Evolutionary conservation across 1,139 yeast species (phyloP).

Genomic region (Yamadazyma siamensis): DNA sequence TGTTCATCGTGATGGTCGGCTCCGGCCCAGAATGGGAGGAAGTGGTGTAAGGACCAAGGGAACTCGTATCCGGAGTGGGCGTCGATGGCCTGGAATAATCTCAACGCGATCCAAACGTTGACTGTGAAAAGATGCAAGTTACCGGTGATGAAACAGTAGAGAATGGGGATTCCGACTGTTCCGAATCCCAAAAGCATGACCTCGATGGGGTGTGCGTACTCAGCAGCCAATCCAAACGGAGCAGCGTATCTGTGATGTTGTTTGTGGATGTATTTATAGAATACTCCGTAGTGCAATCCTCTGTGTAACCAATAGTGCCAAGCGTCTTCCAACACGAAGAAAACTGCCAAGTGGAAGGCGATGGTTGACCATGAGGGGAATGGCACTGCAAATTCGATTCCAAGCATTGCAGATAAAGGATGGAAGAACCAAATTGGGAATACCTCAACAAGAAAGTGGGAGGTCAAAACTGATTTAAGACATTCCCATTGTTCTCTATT

Average conservation of each 20-base stretch:
- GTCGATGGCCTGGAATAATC: slow-evolving; percentile 89
- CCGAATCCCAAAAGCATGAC: slow-evolving; percentile 45
- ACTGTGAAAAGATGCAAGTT: slow-evolving; percentile 44
- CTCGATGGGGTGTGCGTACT: slow-evolving; percentile 48
- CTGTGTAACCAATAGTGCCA: slow-evolving; percentile 51
- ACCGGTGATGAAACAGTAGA: slow-evolving; percentile 35
- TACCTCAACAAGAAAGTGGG: slow-evolving; percentile 45
- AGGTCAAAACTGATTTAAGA: slow-evolving; percentile 40
- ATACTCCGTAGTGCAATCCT: slow-evolving; percentile 44
- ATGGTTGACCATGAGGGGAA: slow-evolving; percentile 34
- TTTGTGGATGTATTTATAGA: slow-evolving; percentile 46
- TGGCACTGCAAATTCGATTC: slow-evolving; percentile 37
- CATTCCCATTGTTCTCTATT: slow-evolving; percentile 72
- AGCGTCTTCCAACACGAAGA: slow-evolving; percentile 43
- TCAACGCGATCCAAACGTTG: slow-evolving; percentile 39
- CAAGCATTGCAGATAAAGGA: slow-evolving; percentile 39
- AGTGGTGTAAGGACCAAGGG: slow-evolving; percentile 91
- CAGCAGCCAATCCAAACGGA: slow-evolving; percentile 49
- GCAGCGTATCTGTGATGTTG: slow-evolving; percentile 51
- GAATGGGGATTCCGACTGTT: slow-evolving; percentile 46
- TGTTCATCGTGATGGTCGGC: slow-evolving; percentile 98
- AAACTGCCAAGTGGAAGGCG: slow-evolving; percentile 31
- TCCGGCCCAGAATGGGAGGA: slow-evolving; percentile 96
- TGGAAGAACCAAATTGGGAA: slow-evolving; percentile 50
- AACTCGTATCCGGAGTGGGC: slow-evolving; percentile 97